Evolutionary conservation across 768 basidiomycete species (phyloP), one percentile per base, ranked within the genome.

Genomic region (Cystofilobasidium bisporidii): DNA sequence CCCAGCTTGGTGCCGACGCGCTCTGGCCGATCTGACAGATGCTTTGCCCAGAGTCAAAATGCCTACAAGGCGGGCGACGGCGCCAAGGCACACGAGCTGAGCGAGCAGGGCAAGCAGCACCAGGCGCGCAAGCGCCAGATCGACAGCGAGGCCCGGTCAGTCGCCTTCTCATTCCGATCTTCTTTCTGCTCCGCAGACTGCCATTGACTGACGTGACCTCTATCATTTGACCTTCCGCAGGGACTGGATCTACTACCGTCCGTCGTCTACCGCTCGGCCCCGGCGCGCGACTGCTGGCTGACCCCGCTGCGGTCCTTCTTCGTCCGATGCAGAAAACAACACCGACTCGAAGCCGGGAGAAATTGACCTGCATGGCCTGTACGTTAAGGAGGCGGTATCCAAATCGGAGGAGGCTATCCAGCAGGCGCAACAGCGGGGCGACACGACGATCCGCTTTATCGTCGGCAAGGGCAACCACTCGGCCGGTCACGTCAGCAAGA

Each of bases 391-490:
- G 78, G 72, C 92, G 26, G 84, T 94, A 58, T 79, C 82, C 50
- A 82, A 81, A 62, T 85, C 84, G 1, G 93, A 97, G 71, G 72
- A 76, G 28, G 86, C 87, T 17, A 45, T 64, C 32, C 78, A 83
- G 73, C 78, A 82, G 40, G 90, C 88, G 18, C 86, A 85, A 64
- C 77, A 75, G 36, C 77, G 81, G 38, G 88, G 87, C 3, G 82
- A 86, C 66, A 71, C 79, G 8, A 82, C 89, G 72, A 74, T 97
- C 9, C 81, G 83, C 66, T 77, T 97, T 67, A 94, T 98, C 71
- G 91, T 94, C 65, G 88, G 88, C 20, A 94, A 91, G 78, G 92
- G 92, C 14, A 79, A 91, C 33, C 94, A 98, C 77, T 91, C 88
- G 22, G 78, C 81, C 32, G 82, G 82, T 3, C 85, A 86, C 56